Evolutionary conservation across 441 rosid species (phyloP).

Genomic region (Gossypium trilobum): DNA sequence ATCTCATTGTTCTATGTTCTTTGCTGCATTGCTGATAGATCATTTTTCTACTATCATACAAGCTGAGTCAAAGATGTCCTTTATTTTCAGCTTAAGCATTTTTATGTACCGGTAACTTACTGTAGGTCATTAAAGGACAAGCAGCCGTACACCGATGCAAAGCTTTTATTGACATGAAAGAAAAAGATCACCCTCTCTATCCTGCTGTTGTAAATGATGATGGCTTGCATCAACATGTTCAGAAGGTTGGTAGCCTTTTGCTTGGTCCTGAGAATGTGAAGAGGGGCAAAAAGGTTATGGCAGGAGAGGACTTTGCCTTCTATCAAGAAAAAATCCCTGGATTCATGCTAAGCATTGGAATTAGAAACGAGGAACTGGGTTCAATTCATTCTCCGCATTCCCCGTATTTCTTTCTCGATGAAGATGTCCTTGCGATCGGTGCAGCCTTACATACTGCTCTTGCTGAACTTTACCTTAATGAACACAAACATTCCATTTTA

Average conservation of each 20-base stretch:
- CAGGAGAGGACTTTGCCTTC: slow-evolving; percentile 77
- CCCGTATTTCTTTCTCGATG: slow-evolving; percentile 65
- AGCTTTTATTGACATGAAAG: slow-evolving; percentile 38
- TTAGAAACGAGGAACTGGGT: slow-evolving; percentile 52
- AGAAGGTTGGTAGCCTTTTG: slow-evolving; percentile 41
- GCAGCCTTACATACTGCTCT: slow-evolving; percentile 59
- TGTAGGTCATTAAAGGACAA: slow-evolving; percentile 56
- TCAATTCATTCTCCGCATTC: slow-evolving; percentile 56
- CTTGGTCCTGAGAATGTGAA: slow-evolving; percentile 50
- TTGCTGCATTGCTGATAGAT: neutral
- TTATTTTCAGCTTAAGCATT: neutral
- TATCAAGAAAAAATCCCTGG: slow-evolving; percentile 70
- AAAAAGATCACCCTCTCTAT: slow-evolving; percentile 37
- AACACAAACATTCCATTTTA: slow-evolving; percentile 29
- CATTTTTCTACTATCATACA: neutral
- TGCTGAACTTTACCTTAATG: slow-evolving; percentile 48
- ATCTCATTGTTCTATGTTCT: neutral
- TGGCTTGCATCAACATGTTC: slow-evolving; percentile 37
- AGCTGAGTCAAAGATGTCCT: neutral
- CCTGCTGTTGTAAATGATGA: slow-evolving; percentile 61
- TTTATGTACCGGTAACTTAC: slow-evolving; percentile 5
- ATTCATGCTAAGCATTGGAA: slow-evolving; percentile 54
- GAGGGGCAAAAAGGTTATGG: slow-evolving; percentile 46
- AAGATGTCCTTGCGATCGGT: slow-evolving; percentile 67
- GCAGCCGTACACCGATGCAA: slow-evolving; percentile 58